Evolutionary conservation across 2,329 filamentous ascomycete genomes (phyloP), one percentile per base, ranked within the genome.

Genomic region (Ophiostoma quercus): DNA sequence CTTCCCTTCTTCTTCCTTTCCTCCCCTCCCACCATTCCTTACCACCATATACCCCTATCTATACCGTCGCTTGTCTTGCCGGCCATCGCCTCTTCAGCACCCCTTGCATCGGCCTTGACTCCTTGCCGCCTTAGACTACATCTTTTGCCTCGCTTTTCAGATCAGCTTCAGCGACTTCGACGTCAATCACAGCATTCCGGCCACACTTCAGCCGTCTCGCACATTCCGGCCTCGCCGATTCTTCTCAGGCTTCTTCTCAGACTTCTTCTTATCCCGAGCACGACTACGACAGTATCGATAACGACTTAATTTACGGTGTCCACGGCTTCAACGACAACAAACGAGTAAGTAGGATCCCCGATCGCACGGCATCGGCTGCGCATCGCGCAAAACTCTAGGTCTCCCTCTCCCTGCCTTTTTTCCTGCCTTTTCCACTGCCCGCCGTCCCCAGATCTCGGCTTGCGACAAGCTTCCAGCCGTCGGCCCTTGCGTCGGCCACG

Each of bases 371-470:
- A 32, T 39, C 16, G 6, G 5, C 60, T 34, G 19, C 62, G 19
- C 34, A 34, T 22, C 62, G 39, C 11, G 39, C 39, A 4, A 3
- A 2, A 14, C 11, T 4, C 12, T 14, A 14, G 39, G 11, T 12
- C 39, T 14, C 39, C 12, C 39, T 3, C 12, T 41, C 11, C 12
- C 39, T 41, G 2, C 43, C 16, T 6, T 16, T 7, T 29, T 29
- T 29, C 2, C 25, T n/a, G 43, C 19, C 16, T 47, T 19, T 25
- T 7, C n/a, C 3, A 4, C 25, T 34, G 34, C 34, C 34, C 8
- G 34, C 34, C 34, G 7, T n/a, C 51, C 25, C 47, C 51, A 41
- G 29, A n/a, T 67, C 67, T 68, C 34, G 32, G 29, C 68, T 67
- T 34, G 51, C 41, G 32, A 62, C 57, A 43, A 41, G n/a, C 57